Evolutionary conservation across 2,329 filamentous ascomycete genomes (phyloP).

Genomic region (Ascocoryne sarcoides): DNA sequence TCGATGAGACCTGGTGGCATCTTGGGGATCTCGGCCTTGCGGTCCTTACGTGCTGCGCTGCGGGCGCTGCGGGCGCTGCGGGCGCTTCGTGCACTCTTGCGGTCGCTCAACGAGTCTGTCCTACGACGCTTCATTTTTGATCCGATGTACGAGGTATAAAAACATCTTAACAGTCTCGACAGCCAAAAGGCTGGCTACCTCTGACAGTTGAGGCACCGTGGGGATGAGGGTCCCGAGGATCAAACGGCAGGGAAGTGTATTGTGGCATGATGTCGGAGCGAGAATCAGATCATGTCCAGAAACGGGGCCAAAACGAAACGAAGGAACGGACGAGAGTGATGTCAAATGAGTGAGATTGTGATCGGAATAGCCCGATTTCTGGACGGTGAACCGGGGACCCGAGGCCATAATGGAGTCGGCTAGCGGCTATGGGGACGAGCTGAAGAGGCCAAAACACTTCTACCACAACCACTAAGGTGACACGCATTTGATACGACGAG

Average conservation of each 20-base stretch:
- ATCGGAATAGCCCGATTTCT: background rate
- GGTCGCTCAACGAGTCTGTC: background rate
- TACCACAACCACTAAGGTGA: too few relatives aligned
- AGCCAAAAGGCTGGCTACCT: background rate
- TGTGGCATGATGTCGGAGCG: background rate
- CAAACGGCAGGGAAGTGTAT: background rate
- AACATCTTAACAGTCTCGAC: background rate
- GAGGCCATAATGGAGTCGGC: too few relatives aligned
- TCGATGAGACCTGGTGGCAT: background rate
- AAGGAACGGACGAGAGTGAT: background rate
- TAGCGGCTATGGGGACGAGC: too few relatives aligned
- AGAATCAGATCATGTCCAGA: background rate
- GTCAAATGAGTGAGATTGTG: background rate
- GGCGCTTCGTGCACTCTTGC: too few relatives aligned
- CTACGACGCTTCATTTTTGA: slow-evolving; percentile 3
- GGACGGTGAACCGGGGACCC: too few relatives aligned
- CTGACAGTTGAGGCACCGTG: background rate
- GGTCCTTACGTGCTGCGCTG: background rate
- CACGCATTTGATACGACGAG: too few relatives aligned
- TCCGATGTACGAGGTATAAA: background rate
- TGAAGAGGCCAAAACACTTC: too few relatives aligned
- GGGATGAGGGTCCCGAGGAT: background rate
- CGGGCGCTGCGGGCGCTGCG: too few relatives aligned
- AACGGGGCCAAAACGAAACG: background rate
- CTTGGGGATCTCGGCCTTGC: background rate